Conservation (phyloP, 768 basidiomycete species). For the Pleurotus giganteus region DNA sequence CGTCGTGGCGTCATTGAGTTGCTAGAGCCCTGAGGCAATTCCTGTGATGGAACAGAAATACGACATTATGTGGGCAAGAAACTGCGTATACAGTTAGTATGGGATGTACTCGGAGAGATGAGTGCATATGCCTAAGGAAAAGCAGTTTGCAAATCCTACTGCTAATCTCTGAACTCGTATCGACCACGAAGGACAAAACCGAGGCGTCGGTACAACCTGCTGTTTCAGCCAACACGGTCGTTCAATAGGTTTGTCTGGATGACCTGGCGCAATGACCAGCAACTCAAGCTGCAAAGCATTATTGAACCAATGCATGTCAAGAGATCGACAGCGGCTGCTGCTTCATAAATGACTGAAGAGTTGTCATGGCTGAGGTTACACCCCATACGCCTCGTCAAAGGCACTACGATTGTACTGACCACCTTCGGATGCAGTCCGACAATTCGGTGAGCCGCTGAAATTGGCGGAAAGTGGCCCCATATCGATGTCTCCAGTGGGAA, state of each 20-base stretch:
- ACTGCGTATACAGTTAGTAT: not conserved
- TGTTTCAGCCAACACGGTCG: conserved; percentile 4
- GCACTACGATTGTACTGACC: conserved; percentile 4
- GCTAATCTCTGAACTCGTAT: conserved; percentile 6
- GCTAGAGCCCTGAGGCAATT: too few species aligned
- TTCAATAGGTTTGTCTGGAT: conserved; percentile 7
- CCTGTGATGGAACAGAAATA: not conserved
- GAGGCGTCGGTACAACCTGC: conserved; percentile 8
- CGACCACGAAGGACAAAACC: conserved; percentile 6
- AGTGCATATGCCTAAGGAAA: not conserved
- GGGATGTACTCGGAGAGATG: not conserved
- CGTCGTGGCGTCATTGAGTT: conserved; percentile 32
- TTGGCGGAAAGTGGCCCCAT: not conserved
- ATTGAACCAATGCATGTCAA: conserved; percentile 3
- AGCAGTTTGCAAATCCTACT: not conserved
- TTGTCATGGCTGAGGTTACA: not conserved
- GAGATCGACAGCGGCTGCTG: not conserved
- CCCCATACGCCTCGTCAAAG: conserved; percentile 4
- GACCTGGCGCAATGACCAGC: conserved; percentile 5
- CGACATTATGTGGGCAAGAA: not conserved
- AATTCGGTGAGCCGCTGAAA: conserved; percentile 3
- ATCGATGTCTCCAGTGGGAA: not conserved
- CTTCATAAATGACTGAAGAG: conserved; percentile 5
- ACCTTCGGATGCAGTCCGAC: conserved; percentile 9
- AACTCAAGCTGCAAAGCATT: conserved; percentile 9